phyloP scores from a whole-genome alignment of 345 rosid species.

The Theobroma cacao region DNA sequence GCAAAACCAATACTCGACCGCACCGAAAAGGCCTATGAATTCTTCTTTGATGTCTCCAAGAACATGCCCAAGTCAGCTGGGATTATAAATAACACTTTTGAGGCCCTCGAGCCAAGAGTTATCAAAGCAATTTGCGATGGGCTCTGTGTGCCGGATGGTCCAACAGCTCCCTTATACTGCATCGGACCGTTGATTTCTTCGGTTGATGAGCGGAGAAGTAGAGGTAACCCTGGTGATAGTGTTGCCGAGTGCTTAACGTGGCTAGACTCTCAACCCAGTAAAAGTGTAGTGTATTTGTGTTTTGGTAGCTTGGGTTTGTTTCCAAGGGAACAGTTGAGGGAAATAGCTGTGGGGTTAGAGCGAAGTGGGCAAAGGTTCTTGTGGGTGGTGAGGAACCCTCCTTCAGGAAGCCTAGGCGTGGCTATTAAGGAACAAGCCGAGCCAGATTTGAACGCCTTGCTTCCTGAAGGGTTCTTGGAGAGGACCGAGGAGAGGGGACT shows the following conservation, averaged over 20 bases:
- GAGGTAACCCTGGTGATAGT: background rate
- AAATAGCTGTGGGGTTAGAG: slow-evolving; percentile 51
- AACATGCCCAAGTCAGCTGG: slow-evolving; percentile 35
- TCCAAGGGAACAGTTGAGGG: slow-evolving; percentile 31
- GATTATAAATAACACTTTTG: slow-evolving; percentile 55
- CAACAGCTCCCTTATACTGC: slow-evolving; percentile 42
- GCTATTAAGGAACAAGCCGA: slow-evolving; percentile 16
- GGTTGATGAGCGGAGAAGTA: background rate
- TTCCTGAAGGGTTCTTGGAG: slow-evolving; percentile 46
- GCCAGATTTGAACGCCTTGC: slow-evolving; percentile 28
- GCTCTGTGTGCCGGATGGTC: slow-evolving; percentile 27
- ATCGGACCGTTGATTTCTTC: slow-evolving; percentile 52
- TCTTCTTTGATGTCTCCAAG: slow-evolving; percentile 9
- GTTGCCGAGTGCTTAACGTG: slow-evolving; percentile 33
- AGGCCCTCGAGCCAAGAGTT: slow-evolving; percentile 42
- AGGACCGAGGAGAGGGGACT: slow-evolving; percentile 31
- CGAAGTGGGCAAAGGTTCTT: slow-evolving; percentile 46
- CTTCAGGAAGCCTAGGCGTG: slow-evolving; percentile 5
- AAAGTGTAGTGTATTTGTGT: slow-evolving; percentile 47
- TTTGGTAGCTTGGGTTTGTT: slow-evolving; percentile 62
- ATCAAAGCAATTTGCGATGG: slow-evolving; percentile 42
- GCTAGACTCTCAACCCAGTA: slow-evolving; percentile 46
- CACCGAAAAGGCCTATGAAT: slow-evolving; percentile 23
- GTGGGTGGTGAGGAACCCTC: slow-evolving; percentile 56
- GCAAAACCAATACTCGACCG: slow-evolving; percentile 30